Percentiles rank a stretch among this genome's conserved stretches.
phyloP scores from a whole-genome alignment of 1,284 basidiomycete genomes.

The Ceratobasidium sp. region DNA sequence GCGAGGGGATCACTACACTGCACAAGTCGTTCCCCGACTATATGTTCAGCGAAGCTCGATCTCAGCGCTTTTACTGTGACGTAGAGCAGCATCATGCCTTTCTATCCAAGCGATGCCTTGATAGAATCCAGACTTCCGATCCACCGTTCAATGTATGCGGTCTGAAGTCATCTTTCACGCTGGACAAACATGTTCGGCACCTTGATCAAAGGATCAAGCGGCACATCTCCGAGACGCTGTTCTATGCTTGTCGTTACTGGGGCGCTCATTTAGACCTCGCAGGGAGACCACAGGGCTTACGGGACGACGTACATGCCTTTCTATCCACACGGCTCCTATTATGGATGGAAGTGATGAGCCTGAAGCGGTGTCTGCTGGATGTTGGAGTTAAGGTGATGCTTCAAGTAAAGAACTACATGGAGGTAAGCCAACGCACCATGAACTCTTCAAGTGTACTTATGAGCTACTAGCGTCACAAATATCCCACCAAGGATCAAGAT shows the following conservation, averaged over 20 bases:
- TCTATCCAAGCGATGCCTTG: not conserved
- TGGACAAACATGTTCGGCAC: slow-evolving; percentile 6
- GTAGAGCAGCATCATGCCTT: not conserved
- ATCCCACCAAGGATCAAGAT: not conserved
- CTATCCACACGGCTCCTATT: not conserved
- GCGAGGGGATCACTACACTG: slow-evolving; percentile 1
- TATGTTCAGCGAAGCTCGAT: not conserved
- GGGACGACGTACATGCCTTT: not conserved
- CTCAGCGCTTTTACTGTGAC: slow-evolving; percentile 9
- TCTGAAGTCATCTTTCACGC: not conserved
- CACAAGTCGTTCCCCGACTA: slow-evolving; percentile 21
- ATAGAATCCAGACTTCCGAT: not conserved
- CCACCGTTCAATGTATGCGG: slow-evolving; percentile 4
- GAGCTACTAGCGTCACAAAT: not conserved
- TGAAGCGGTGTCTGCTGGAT: not conserved
- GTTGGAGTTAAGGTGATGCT: not conserved
- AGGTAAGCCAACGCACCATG: not conserved
- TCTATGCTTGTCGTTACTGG: slow-evolving; percentile 30
- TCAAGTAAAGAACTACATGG: not conserved
- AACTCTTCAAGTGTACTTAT: not conserved
- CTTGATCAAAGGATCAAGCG: not conserved
- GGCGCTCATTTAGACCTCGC: not conserved
- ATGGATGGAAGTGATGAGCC: slow-evolving; percentile 17
- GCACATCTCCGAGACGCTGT: not conserved
- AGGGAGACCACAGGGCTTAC: not conserved